Evolutionary conservation across 805 yeast genomes (phyloP), one percentile per base, ranked within the genome.

Genomic region (Cyberlindnera veronae): DNA sequence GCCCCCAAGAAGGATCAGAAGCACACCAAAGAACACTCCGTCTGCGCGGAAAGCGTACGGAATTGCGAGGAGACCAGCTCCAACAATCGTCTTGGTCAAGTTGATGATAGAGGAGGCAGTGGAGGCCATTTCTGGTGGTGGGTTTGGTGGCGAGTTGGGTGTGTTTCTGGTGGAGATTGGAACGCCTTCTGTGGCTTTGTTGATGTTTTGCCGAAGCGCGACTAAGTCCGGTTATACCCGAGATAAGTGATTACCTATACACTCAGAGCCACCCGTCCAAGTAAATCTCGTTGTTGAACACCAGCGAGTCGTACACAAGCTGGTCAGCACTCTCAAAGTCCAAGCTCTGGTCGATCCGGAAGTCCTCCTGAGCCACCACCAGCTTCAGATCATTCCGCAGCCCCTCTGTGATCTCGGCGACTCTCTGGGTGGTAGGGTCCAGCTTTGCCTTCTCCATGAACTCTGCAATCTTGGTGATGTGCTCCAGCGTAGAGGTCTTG

Each of bases 51-150:
- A 79, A 1, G 88, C 85, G 45, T 69, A 79, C 0, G 93, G 90
- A 65, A 84, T 76, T 12, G 90, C 87, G 18, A 84, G 68, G 30
- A 84, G 67, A 1, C 95, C 95, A 0, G 93, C 88, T 6, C 95
- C 95, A 11, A 85, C 72, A 40, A 85, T 82, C 19, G 93, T 84
- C 63, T 85, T 85, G 39, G 81, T 72, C 28, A 86, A 67, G 60
- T 81, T 83, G 38, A 84, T 67, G 14, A 77, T 64, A 3, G 91
- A 82, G 2, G 90, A 81, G 1, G 43, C 23, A 12, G 49, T 41
- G 5, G 57, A 36, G 9, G 61, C 58, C 56, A 53, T 52, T 10
- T 15, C 20, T 15, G 24, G 3, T 17, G 5, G n/a, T 14, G 6
- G 5, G 5, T 9, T 5, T 9, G 23, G 27, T 12, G 7, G 31